Base-by-base conservation (phyloP, 352 stramenopile species). In the Phytophthora europaea region DNA sequence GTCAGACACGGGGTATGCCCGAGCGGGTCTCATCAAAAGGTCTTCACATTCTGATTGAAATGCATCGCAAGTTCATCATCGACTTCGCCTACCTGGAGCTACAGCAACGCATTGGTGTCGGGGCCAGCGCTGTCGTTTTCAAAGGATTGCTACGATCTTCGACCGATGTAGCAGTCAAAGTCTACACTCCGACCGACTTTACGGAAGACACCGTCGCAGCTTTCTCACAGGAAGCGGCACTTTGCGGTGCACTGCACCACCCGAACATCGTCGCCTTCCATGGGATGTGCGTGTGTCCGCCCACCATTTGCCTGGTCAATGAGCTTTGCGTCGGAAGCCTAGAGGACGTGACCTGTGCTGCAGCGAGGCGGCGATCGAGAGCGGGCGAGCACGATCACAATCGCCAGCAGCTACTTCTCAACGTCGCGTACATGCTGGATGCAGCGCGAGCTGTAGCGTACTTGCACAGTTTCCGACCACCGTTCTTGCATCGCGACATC, bases 401-500 rank as follows among this genome's bases (percentile, higher is more conserved):
- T 34, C 81, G 84, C 0, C 79, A 91, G 62, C 86, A 89, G 60
- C 47, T 90, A 22, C 78, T 93, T 22, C 65, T 88, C 66, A 83
- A 90, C 38, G 47, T 92, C 54, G 80, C 73, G 4, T 85, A 85
- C 65, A 91, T 92, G 75, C 57, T 90, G n/a, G 85, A 92, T 33
- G 87, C 87, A 6, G 82, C 87, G 2, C 80, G 88, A 16, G 80
- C 85, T 8, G 81, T 94, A 0, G 86, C 86, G 1, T 94, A 94
- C 53, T 70, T 94, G 48, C 88, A 95, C 74, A 93, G 83, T 70
- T 93, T 93, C 65, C 78, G 77, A 0, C 87, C 86, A 16, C 73
- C 85, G 6, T 93, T 95, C 70, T 59, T 95, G 13, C 87, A 94
- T 43, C 85, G 88, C 6, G 87, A 94, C 65, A 92, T 95, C 65